These are phyloP conservation scores for Leishmania tarentolae DNA, from an alignment of 208 protist species.

Conservation along the genomic window DNA sequence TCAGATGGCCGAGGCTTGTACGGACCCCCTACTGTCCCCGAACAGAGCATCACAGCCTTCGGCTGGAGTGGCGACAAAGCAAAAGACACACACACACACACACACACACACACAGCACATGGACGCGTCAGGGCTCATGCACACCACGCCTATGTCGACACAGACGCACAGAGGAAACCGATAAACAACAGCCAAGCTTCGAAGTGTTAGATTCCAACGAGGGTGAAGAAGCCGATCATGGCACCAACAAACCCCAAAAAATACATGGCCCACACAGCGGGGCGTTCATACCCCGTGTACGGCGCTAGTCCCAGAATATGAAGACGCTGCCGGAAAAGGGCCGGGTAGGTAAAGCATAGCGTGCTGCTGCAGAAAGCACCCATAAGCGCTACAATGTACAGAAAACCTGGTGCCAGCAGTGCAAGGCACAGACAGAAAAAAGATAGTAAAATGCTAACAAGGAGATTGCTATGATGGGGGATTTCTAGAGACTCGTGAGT, in stretches of 20 bases:
- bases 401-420: constrained; percentile 47
- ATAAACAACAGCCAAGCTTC: neutral
- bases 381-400: constrained; percentile 70
- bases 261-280: constrained; percentile 47
- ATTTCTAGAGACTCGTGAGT: constrained; percentile 41
- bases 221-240: constrained; percentile 41
- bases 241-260: constrained; percentile 47
- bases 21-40: too few species aligned
- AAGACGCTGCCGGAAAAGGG: constrained; percentile 57
- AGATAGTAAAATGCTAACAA: constrained; percentile 47
- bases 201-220: constrained; percentile 5
- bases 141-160: neutral
- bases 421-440: constrained; percentile 50
- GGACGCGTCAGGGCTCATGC: neutral
- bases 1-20: neutral
- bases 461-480: constrained; percentile 37
- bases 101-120: too few species aligned
- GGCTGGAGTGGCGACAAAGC: neutral
- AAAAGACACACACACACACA: neutral
- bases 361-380: constrained; percentile 74
- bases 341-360: constrained; percentile 72
- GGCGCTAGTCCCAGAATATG: constrained; percentile 49
- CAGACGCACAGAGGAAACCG: neutral
- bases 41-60: too few species aligned
- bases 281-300: constrained; percentile 35